These are phyloP conservation scores for Diaporthe citrichinensis DNA, from an alignment of 2,329 filamentous ascomycete species.

Conservation along the genomic window DNA sequence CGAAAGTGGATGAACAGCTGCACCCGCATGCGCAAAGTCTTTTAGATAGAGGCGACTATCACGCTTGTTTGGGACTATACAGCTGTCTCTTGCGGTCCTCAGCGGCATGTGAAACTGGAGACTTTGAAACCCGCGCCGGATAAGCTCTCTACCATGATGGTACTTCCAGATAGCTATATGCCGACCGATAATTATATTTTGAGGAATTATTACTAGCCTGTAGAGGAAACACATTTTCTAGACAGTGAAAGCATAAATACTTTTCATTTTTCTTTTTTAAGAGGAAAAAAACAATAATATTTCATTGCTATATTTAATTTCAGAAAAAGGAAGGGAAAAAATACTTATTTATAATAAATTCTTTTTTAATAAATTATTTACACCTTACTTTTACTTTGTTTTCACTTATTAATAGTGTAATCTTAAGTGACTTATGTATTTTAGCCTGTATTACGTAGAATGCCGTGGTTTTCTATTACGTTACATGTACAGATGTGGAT, in stretches of 20 bases:
- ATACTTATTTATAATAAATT: neutral
- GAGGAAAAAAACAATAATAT: too few relatives aligned
- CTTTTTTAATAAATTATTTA: neutral
- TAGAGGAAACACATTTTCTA: neutral
- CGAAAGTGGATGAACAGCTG: neutral
- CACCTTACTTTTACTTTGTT: neutral
- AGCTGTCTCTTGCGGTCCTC: neutral
- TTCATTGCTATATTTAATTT: too few relatives aligned
- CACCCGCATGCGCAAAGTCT: neutral
- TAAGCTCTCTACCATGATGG: too few relatives aligned
- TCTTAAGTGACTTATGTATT: too few relatives aligned
- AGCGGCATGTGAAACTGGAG: slow-evolving; percentile 9
- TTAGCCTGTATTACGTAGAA: neutral
- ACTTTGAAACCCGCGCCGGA: neutral
- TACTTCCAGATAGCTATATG: neutral
- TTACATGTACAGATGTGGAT: neutral
- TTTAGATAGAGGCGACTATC: neutral
- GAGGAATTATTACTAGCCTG: neutral
- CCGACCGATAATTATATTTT: neutral
- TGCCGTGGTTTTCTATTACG: neutral
- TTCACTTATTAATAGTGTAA: neutral
- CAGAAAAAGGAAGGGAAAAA: too few relatives aligned
- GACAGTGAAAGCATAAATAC: neutral
- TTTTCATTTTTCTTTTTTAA: neutral
- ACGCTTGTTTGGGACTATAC: neutral